Percentiles rank a stretch among this genome's conserved stretches.
Conservation (phyloP, 495 filamentous ascomycete species). For the Lophium mytilinum region DNA sequence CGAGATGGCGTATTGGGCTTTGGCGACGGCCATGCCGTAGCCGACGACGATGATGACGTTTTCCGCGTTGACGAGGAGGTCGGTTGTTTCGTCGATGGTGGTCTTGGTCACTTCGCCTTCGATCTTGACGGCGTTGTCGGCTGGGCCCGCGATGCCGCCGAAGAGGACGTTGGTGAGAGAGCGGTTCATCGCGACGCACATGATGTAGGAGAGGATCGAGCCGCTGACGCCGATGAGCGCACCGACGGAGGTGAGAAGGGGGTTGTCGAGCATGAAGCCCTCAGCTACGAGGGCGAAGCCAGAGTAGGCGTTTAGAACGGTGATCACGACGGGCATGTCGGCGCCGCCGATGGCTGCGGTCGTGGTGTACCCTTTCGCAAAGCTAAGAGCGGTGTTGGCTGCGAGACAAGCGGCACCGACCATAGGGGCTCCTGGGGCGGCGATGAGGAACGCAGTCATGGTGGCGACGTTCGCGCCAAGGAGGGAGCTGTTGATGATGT, state of each 20-base stretch:
- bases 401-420: constrained; percentile 67
- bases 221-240: constrained; percentile 74
- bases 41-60: constrained; percentile 73
- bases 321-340: constrained; percentile 82
- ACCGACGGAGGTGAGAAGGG: constrained; percentile 67
- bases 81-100: constrained; percentile 65
- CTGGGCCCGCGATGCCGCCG: constrained; percentile 59
- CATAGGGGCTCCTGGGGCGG: constrained; percentile 62
- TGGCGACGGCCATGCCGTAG: constrained; percentile 82
- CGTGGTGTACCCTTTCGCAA: constrained; percentile 74
- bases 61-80: constrained; percentile 59
- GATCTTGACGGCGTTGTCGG: constrained; percentile 57
- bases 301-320: constrained; percentile 75
- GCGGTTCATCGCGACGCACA: constrained; percentile 74
- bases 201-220: constrained; percentile 74
- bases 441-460: constrained; percentile 68
- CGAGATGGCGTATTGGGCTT: constrained; percentile 76
- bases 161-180: constrained; percentile 75
- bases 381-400: constrained; percentile 65
- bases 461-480: constrained; percentile 65
- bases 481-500: constrained; percentile 61
- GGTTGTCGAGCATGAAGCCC: constrained; percentile 80
- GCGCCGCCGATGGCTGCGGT: constrained; percentile 78
- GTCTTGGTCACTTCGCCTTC: constrained; percentile 65
- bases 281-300: constrained; percentile 78